Base-by-base conservation (phyloP, 768 basidiomycete genomes). In the Suillus discolor region DNA sequence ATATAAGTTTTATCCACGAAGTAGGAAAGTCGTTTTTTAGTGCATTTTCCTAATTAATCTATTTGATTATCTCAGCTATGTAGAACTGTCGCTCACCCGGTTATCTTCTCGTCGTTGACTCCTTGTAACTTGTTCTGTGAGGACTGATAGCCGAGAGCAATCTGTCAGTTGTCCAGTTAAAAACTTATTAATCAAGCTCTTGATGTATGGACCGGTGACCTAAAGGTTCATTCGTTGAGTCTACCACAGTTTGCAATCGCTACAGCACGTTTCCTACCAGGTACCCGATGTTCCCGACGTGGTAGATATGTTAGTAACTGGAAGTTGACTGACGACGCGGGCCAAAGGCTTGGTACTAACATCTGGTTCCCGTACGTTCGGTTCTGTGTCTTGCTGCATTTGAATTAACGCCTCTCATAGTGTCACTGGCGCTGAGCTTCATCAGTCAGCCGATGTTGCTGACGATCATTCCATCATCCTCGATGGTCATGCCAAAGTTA, bases 221-320 rank as follows among this genome's bases (percentile, higher is more conserved):
- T 94, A 73, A 94, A 92, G 83, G 88, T 86, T 67, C 36, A 82
- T 72, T 25, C 2, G 38, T 53, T 28, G n/a, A n/a, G 6, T 59
- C 16, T 41, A 25, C 25, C 41, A 38, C 15, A 42, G 13, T 4
- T 6, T 55, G 18, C 38, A 18, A 9, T 31, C 12, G 47, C 49
- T 31, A 34, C 9, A 15, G 55, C 51, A 57, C 75, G 12, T 49
- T 31, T 3, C 3, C 25, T 25, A 34, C 31, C 57, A 89, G 86
- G 93, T 92, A 16, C 94, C 94, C 15, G 92, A 93, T 54, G 70
- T 73, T 15, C 83, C 90, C 28, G 28, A 31, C 28, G 4, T 3
- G 92, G 92, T 15, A 83, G 85, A 62, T 93, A 93, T 76, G 84
- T 89, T 64, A 85, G 90, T 61, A 92, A 91, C 70, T 95, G 92